Conservation (phyloP, 257 asterid species). For the Solanum verrucosum region DNA sequence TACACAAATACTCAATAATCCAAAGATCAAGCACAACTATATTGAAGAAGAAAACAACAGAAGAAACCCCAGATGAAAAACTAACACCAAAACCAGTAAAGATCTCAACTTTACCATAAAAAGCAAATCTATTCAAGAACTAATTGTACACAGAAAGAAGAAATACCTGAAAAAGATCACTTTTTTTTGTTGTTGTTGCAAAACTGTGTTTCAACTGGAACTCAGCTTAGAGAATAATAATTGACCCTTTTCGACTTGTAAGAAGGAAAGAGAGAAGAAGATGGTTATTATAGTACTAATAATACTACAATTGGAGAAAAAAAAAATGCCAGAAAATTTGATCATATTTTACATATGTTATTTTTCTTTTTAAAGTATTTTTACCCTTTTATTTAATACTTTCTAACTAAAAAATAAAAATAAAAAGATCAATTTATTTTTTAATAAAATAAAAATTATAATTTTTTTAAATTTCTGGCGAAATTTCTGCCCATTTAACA, state of each 20-base stretch:
- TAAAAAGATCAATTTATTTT: no score
- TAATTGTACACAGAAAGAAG: background rate
- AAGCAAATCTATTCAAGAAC: background rate
- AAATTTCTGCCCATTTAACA: no score
- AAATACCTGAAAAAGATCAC: background rate
- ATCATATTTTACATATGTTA: no score
- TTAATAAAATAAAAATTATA: no score
- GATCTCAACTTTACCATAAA: slow-evolving; percentile 7
- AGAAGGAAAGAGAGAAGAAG: slow-evolving; percentile 5
- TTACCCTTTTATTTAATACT: no score
- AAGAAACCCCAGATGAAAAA: background rate
- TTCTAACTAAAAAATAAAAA: no score
- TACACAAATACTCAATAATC: background rate
- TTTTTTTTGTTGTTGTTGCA: background rate
- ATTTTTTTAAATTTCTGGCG: no score
- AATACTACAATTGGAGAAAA: background rate
- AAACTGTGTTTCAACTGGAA: slow-evolving; percentile 6
- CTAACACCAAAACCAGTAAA: background rate
- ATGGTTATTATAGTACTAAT: background rate
- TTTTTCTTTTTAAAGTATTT: no score
- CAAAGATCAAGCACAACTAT: background rate
- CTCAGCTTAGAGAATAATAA: slow-evolving; percentile 17
- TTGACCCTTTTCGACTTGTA: slow-evolving; percentile 22
- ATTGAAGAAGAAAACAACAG: background rate
- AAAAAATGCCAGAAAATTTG: no score